These are phyloP conservation scores for Remersonia thermophila DNA, from an alignment of 2,329 filamentous ascomycete genomes.

Conservation along the genomic window DNA sequence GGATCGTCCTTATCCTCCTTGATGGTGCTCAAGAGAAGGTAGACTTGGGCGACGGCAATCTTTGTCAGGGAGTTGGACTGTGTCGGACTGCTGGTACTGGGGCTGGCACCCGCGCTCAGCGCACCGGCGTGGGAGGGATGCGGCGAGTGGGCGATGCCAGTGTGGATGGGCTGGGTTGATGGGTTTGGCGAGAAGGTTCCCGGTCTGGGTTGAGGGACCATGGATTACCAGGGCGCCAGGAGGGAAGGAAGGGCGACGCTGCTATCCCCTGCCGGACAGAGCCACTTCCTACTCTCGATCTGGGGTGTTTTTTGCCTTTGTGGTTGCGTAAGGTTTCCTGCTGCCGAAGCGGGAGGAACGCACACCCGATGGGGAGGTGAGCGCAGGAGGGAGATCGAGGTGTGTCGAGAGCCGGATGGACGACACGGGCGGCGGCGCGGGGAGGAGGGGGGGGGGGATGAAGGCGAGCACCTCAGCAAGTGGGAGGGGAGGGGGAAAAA, in stretches of 20 bases:
- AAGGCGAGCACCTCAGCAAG: neutral
- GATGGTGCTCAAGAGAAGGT: slow-evolving; percentile 83
- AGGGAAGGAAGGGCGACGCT: slow-evolving; percentile 18
- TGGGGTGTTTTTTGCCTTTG: neutral
- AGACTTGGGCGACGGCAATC: slow-evolving; percentile 91
- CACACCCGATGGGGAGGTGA: too few relatives aligned
- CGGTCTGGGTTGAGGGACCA: slow-evolving; percentile 48
- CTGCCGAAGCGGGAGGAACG: too few relatives aligned
- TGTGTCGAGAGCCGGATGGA: too few relatives aligned
- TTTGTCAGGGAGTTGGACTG: slow-evolving; percentile 63
- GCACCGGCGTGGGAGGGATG: slow-evolving; percentile 44
- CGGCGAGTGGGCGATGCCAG: slow-evolving; percentile 42
- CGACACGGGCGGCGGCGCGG: neutral
- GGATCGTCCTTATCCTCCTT: slow-evolving; percentile 83
- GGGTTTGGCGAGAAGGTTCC: slow-evolving; percentile 53
- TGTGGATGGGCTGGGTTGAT: slow-evolving; percentile 41
- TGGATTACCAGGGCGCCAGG: slow-evolving; percentile 27
- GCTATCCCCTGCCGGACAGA: slow-evolving; percentile 21
- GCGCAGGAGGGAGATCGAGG: too few relatives aligned
- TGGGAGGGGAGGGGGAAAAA: neutral
- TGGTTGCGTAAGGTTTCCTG: neutral
- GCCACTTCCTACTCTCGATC: slow-evolving; percentile 13
- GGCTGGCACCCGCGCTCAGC: slow-evolving; percentile 48
- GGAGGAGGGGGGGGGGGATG: slow-evolving; percentile 2
- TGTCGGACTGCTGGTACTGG: slow-evolving; percentile 50